phyloP scores from a whole-genome alignment of 2,329 filamentous ascomycete species.

The Aureobasidium sp. region DNA sequence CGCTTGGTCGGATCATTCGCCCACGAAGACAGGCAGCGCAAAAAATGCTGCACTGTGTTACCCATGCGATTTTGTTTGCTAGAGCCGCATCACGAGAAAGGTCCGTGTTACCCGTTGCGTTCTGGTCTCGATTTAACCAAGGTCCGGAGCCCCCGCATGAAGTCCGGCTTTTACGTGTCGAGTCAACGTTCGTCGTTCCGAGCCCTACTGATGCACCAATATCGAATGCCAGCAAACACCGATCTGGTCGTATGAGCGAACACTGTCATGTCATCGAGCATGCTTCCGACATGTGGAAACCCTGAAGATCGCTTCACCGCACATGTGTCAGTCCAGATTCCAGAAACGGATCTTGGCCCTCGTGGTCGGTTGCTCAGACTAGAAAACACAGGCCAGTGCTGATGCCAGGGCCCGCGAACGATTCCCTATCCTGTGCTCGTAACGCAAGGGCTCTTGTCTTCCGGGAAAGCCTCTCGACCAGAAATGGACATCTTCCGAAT shows the following conservation, averaged over 20 bases:
- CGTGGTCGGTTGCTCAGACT: neutral
- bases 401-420: neutral
- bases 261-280: neutral
- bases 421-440: neutral
- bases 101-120: neutral
- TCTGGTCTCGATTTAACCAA: neutral
- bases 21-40: neutral
- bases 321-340: neutral
- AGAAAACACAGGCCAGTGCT: neutral
- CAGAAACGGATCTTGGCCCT: neutral
- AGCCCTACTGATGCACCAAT: neutral
- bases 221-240: neutral
- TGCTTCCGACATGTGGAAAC: neutral
- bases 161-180: constrained; percentile 4
- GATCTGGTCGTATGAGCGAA: neutral
- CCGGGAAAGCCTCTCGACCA: neutral
- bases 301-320: constrained; percentile 4
- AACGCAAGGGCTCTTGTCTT: neutral
- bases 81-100: constrained; percentile 8
- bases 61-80: neutral
- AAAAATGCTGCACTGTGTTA: neutral
- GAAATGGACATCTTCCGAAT: neutral
- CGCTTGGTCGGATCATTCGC: neutral
- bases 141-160: constrained; percentile 2
- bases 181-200: neutral